Base-by-base conservation (phyloP, 805 yeast species). In the Nakazawaea siamensis region DNA sequence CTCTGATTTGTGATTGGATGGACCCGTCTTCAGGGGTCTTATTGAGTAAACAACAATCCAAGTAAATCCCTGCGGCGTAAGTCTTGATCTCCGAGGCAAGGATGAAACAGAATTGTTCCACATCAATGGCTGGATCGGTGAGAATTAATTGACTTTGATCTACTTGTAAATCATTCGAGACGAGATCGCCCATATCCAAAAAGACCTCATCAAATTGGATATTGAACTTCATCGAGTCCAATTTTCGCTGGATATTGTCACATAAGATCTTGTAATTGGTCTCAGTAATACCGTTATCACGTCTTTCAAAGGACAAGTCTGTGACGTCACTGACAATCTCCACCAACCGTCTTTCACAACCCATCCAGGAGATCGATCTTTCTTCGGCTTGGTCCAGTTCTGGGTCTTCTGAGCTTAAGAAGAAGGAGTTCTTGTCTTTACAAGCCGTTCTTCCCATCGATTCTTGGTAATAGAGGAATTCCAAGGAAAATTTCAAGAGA, bases 281-380 rank as follows among this genome's bases (percentile, higher is more conserved):
- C 2, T 29, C 39, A 7, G 30, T 29, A 10, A 31, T 23, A 18
- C 7, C 17, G 12, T 15, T 14, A 25, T 41, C 35, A 8, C 29
- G 34, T 34, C 57, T 42, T 34, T 55, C 59, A 27, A 52, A 46
- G 5, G 61, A 56, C 24, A 57, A 41, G 33, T 57, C 61, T 6
- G 62, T 57, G 23, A 56, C 54, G 27, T 55, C 58, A 7, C 57
- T 44, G 11, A 57, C 47, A 7, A 51, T 43, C 24, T 45, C 43
- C 2, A 56, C 33, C 29, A 57, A 40, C 6, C 41, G 32, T 27
- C 43, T 40, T 27, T 54, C 56, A 35, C 61, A 55, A 12, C 61
- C 62, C 51, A 52, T 54, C 62, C 62, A 57, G 18, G 56, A 45
- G 10, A 52, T 46, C 11, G 24, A 39, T n/a, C 38, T 24, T 20